Evolutionary conservation across 2,329 filamentous ascomycete genomes (phyloP).

Genomic region (Aspergillus aculeatinus): DNA sequence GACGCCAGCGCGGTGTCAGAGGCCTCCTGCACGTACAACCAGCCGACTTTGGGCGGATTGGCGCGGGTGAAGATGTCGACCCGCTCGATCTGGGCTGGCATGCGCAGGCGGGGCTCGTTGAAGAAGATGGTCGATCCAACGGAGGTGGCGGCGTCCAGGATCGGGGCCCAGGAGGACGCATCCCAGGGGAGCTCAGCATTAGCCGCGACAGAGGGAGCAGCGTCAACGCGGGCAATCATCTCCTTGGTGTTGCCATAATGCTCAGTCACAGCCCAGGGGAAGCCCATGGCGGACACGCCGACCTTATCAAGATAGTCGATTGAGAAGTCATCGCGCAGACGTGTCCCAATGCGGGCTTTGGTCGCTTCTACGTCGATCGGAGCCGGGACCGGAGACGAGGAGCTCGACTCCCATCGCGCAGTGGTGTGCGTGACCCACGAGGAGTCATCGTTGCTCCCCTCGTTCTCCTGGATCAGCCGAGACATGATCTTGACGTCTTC

Average conservation of each 20-base stretch:
- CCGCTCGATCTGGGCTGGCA: slow-evolving; percentile 33
- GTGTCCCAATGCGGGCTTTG: slow-evolving; percentile 27
- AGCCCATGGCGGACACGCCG: slow-evolving; percentile 44
- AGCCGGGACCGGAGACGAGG: not conserved
- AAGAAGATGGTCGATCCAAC: slow-evolving; percentile 44
- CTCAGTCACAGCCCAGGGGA: slow-evolving; percentile 44
- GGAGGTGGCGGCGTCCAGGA: slow-evolving; percentile 46
- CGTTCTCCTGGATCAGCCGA: slow-evolving; percentile 23
- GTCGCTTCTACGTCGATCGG: slow-evolving; percentile 17
- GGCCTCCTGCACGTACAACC: slow-evolving; percentile 30
- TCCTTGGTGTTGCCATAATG: slow-evolving; percentile 41
- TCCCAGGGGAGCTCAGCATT: slow-evolving; percentile 24
- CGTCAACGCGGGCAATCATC: slow-evolving; percentile 44
- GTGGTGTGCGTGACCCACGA: slow-evolving; percentile 22
- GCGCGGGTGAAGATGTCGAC: slow-evolving; percentile 25
- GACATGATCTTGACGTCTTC: slow-evolving; percentile 36
- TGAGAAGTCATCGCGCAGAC: slow-evolving; percentile 35
- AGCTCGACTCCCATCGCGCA: not conserved
- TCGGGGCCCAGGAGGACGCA: slow-evolving; percentile 38
- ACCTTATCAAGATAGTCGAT: slow-evolving; percentile 42
- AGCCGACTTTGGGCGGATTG: slow-evolving; percentile 35
- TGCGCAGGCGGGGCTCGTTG: slow-evolving; percentile 38
- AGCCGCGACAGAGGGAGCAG: not conserved
- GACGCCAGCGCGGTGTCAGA: not conserved
- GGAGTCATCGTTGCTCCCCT: not conserved